A percentile compares a stretch with the other conserved stretches of the same genome.
Conservation (phyloP, 2,329 filamentous ascomycete genomes). For the Colletotrichum sansevieriae region DNA sequence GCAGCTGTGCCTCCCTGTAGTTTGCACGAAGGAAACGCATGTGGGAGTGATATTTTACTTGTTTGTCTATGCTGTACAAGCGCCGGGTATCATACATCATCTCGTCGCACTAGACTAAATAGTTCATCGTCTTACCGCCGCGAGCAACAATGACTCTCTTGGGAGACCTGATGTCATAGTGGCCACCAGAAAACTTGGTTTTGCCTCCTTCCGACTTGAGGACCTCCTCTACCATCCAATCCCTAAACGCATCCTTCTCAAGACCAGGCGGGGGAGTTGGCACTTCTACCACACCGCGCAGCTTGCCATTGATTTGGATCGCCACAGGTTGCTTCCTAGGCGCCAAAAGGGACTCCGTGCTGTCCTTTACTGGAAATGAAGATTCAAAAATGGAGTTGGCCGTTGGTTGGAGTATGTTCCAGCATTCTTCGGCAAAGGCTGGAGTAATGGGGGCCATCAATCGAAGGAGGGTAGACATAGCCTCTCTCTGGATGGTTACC, state of each 20-base stretch:
- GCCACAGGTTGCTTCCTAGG: constrained; percentile 68
- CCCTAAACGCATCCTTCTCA: constrained; percentile 60
- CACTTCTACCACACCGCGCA: constrained; percentile 77
- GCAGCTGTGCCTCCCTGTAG: neutral
- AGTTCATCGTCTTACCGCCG: constrained; percentile 79
- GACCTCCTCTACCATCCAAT: constrained; percentile 74
- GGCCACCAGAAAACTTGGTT: constrained; percentile 64
- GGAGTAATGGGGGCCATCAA: constrained; percentile 86
- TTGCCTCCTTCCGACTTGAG: constrained; percentile 71
- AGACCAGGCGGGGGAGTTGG: constrained; percentile 61
- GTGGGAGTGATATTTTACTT: constrained; percentile 2
- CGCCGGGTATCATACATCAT: constrained; percentile 37
- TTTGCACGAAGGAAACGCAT: neutral
- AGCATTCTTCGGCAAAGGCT: constrained; percentile 85
- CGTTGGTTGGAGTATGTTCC: constrained; percentile 68
- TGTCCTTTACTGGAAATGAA: constrained; percentile 71
- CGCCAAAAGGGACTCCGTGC: constrained; percentile 63
- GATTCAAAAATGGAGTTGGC: constrained; percentile 58
- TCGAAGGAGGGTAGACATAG: constrained; percentile 70
- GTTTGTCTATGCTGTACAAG: constrained; percentile 20
- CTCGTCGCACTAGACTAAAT: constrained; percentile 65
- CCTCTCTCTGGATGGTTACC: constrained; percentile 60
- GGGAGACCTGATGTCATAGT: constrained; percentile 62
- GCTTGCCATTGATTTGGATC: constrained; percentile 85
- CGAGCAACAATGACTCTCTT: constrained; percentile 76